Base-by-base conservation (phyloP, 1,284 basidiomycete species). In the Cutaneotrichosporon daszewskae region DNA sequence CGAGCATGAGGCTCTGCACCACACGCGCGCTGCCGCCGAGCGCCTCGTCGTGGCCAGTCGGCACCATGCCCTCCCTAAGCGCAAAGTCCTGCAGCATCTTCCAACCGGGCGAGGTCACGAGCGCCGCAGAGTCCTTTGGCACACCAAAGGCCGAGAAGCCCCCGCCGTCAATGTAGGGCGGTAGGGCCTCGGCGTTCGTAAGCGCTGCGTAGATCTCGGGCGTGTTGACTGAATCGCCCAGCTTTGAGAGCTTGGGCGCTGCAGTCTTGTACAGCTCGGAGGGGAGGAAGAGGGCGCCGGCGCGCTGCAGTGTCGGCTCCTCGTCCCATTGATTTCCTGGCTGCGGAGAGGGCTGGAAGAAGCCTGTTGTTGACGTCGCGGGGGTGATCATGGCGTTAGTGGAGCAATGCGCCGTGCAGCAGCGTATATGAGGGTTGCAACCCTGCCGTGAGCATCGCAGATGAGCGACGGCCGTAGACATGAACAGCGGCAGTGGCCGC, bases 71-170 rank as follows among this genome's bases (percentile, higher is more conserved):
- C 19, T 43, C 34, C 7, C 41, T 25, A 11, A 46, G 32, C 14
- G 40, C 47, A 14, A 49, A 29, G 12, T 37, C 41, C 36, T 53
- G 47, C 28, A 53, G 41, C 20, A 33, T n/a, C 39, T 45, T 44
- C 51, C 51, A 53, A 11, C 51, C 51, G 8, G 39, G 5, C 6
- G 31, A 26, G 7, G 47, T 49, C 17, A 49, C 47, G 23, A 53
- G 47, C 8, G 45, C 16, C 34, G 40, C 37, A 9, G 35, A 14
- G 31, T 34, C 29, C 9, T 31, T 17, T 1, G 40, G 36, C 7
- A 23, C 19, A 12, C 49, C 49, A n/a, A 47, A 51, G 16, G 49
- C 28, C 10, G 32, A 26, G 28, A 41, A 51, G 9, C 49, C 49
- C 3, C 24, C 23, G 12, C 45, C 45, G 9, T 20, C 13, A 26